phyloP scores from a whole-genome alignment of 345 rosid genomes.

The Lepidium aucheri region DNA sequence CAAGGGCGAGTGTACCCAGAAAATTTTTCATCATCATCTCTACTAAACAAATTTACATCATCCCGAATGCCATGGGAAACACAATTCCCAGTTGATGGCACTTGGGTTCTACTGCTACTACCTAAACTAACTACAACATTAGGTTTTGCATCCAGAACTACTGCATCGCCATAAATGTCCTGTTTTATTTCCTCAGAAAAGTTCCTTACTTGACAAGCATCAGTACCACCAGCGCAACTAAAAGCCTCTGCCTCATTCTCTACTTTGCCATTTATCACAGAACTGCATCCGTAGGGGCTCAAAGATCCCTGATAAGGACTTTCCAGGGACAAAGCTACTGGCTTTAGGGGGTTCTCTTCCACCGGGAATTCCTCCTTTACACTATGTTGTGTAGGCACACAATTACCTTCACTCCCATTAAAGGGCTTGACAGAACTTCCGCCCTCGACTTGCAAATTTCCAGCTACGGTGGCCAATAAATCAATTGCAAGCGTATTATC shows the following conservation, averaged over 20 bases:
- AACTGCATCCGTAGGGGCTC: slow-evolving; percentile 31
- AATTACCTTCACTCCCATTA: slow-evolving; percentile 31
- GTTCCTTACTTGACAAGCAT: slow-evolving; percentile 28
- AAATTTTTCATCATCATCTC: slow-evolving; percentile 97
- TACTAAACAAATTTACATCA: slow-evolving; percentile 72
- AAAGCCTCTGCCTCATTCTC: slow-evolving; percentile 38
- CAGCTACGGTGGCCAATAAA: slow-evolving; percentile 92
- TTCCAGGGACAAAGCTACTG: slow-evolving; percentile 18
- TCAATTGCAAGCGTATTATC: slow-evolving; percentile 62
- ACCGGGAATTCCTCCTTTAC: slow-evolving; percentile 31
- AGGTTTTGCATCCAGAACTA: slow-evolving; percentile 53
- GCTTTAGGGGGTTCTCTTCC: slow-evolving; percentile 36
- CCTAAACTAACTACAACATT: slow-evolving; percentile 49
- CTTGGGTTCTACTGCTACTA: slow-evolving; percentile 37
- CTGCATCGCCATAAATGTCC: slow-evolving; percentile 40
- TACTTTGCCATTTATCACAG: slow-evolving; percentile 35
- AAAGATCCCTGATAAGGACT: slow-evolving; percentile 28
- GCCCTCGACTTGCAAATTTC: slow-evolving; percentile 52
- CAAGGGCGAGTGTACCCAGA: slow-evolving; percentile 68
- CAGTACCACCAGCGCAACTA: slow-evolving; percentile 28
- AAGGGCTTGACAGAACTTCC: slow-evolving; percentile 31
- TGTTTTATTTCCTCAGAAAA: slow-evolving; percentile 22
- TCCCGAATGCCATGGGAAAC: slow-evolving; percentile 40
- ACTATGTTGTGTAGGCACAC: slow-evolving; percentile 21
- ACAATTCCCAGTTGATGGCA: slow-evolving; percentile 27